phyloP scores from a whole-genome alignment of 2,329 filamentous ascomycete genomes.

The Neophaeococcomyces mojaviensis region DNA sequence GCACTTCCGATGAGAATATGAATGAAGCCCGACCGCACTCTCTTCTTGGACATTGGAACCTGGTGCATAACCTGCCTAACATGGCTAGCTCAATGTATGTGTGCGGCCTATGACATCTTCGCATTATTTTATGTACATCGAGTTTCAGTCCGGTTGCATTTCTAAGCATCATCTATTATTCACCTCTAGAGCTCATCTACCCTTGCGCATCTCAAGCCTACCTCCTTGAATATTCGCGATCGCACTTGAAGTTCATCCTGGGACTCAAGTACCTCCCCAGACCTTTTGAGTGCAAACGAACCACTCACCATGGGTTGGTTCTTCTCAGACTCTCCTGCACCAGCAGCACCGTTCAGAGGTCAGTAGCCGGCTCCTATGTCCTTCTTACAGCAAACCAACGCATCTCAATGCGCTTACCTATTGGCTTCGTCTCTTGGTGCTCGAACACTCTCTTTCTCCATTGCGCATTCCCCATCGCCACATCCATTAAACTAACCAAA shows the following conservation, averaged over 20 bases:
- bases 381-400: not conserved
- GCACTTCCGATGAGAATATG: too few relatives aligned
- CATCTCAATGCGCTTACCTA: not conserved
- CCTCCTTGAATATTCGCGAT: too few relatives aligned
- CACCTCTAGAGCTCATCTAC: too few relatives aligned
- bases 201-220: too few relatives aligned
- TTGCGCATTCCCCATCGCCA: not conserved
- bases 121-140: not conserved
- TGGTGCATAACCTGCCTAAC: not conserved
- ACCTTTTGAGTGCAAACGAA: too few relatives aligned
- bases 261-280: not conserved
- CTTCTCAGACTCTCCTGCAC: not conserved
- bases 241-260: not conserved
- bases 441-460: too few relatives aligned
- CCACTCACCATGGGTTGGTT: constrained; percentile 4
- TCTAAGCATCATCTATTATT: constrained; percentile 5
- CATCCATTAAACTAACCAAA: not conserved
- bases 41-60: not conserved
- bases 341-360: constrained; percentile 3
- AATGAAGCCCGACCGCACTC: too few relatives aligned
- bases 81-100: not conserved
- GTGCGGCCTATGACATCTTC: constrained; percentile 4
- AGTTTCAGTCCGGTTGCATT: not conserved
- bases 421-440: not conserved
- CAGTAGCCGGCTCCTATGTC: not conserved